Conservation (phyloP, 768 basidiomycete genomes). For the Tephrocybe sp. region DNA sequence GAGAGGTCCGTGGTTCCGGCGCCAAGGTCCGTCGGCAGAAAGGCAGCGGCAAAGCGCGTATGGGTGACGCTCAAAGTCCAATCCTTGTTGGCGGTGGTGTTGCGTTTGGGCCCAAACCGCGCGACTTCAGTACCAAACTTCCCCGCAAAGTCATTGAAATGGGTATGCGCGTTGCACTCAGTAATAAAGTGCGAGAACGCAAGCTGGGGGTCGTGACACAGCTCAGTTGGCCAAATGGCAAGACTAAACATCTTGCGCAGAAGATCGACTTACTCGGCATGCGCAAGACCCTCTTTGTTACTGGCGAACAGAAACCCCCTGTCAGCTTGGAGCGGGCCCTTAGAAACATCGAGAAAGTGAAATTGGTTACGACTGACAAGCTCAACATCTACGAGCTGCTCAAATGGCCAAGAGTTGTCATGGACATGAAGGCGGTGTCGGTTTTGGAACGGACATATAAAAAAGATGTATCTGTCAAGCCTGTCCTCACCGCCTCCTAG, state of each 20-base stretch:
- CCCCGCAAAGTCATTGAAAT: slow-evolving; percentile 91
- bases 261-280: slow-evolving; percentile 65
- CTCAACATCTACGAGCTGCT: slow-evolving; percentile 80
- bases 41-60: slow-evolving; percentile 84
- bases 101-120: slow-evolving; percentile 87
- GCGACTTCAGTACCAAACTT: slow-evolving; percentile 89
- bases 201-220: slow-evolving; percentile 72
- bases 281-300: slow-evolving; percentile 74
- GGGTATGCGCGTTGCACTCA: slow-evolving; percentile 90
- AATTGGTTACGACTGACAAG: slow-evolving; percentile 59
- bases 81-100: slow-evolving; percentile 90
- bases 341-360: slow-evolving; percentile 69
- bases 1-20: slow-evolving; percentile 87
- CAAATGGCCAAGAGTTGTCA: slow-evolving; percentile 76
- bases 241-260: slow-evolving; percentile 64
- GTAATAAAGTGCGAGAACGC: slow-evolving; percentile 74
- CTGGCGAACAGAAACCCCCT: slow-evolving; percentile 56
- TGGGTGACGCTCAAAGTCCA: slow-evolving; percentile 85
- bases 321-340: slow-evolving; percentile 57
- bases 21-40: slow-evolving; percentile 90
- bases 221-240: slow-evolving; percentile 68
- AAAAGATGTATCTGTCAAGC: slow-evolving; percentile 35
- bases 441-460: slow-evolving; percentile 64
- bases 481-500: slow-evolving; percentile 3
- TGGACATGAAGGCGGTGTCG: slow-evolving; percentile 84